phyloP scores from a whole-genome alignment of 495 filamentous ascomycete species.

The Neurospora pannonica region DNA sequence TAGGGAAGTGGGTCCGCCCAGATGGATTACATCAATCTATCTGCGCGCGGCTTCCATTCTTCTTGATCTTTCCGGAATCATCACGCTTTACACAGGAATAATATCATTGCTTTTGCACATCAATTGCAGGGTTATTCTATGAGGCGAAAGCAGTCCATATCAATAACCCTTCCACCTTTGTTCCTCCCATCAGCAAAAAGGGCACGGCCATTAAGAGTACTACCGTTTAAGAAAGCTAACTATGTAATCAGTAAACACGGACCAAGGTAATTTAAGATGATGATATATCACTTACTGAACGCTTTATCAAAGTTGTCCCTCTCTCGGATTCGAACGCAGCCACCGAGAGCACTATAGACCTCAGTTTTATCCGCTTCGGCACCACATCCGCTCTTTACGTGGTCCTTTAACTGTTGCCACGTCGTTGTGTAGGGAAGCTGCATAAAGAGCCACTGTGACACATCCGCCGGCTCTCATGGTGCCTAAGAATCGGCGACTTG shows the following conservation, averaged over 20 bases:
- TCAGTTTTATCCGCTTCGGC: slow-evolving; percentile 10
- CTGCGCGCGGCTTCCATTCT: too few relatives aligned
- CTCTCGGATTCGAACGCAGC: slow-evolving; percentile 11
- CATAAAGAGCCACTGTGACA: background rate
- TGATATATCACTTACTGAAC: slow-evolving; percentile 5
- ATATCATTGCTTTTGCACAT: too few relatives aligned
- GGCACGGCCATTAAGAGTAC: slow-evolving; percentile 7
- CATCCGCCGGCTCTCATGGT: slow-evolving; percentile 1
- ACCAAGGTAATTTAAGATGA: background rate
- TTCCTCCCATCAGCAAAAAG: slow-evolving; percentile 13
- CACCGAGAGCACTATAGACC: slow-evolving; percentile 10
- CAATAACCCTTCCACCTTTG: background rate
- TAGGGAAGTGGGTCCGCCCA: too few relatives aligned
- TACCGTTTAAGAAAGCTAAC: slow-evolving; percentile 10
- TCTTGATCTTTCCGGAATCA: too few relatives aligned
- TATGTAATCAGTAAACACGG: background rate
- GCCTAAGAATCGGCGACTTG: slow-evolving; percentile 1
- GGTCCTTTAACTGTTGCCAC: slow-evolving; percentile 10
- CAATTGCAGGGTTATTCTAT: too few relatives aligned
- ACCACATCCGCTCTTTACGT: too few relatives aligned
- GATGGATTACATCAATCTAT: too few relatives aligned
- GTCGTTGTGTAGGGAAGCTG: slow-evolving; percentile 12
- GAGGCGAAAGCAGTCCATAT: too few relatives aligned
- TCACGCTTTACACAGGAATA: too few relatives aligned
- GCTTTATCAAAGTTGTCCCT: slow-evolving; percentile 14